Percentiles rank a stretch among this genome's conserved stretches.
Evolutionary conservation across 805 yeast species (phyloP).

Genomic region (Lachancea mirantina): DNA sequence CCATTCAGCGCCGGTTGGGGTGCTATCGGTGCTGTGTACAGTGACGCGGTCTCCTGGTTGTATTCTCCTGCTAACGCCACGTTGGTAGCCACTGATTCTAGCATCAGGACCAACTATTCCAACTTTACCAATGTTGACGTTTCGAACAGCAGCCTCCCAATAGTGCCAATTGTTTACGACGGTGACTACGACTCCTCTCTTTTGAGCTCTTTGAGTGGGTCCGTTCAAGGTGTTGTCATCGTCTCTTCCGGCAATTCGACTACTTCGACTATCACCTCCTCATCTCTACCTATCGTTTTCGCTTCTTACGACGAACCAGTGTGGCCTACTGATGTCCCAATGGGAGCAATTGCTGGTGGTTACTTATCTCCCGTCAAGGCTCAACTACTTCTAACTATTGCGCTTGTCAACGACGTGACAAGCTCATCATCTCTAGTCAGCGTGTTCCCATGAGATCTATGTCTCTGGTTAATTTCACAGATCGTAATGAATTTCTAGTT

Average conservation of each 20-base stretch:
- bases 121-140: slow-evolving; percentile 20
- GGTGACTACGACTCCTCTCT: slow-evolving; percentile 17
- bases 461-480: no score
- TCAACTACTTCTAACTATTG: slow-evolving; percentile 26
- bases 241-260: slow-evolving; percentile 20
- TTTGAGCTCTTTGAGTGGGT: slow-evolving; percentile 13
- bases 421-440: slow-evolving; percentile 6
- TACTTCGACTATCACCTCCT: slow-evolving; percentile 11
- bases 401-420: slow-evolving; percentile 22
- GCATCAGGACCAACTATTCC: slow-evolving; percentile 17
- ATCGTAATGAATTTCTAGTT: no score
- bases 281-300: slow-evolving; percentile 23
- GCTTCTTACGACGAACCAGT: slow-evolving; percentile 19
- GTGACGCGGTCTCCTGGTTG: slow-evolving; percentile 19
- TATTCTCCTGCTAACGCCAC: slow-evolving; percentile 20
- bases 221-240: slow-evolving; percentile 23
- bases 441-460: no score
- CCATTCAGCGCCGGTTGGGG: slow-evolving; percentile 16
- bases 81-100: slow-evolving; percentile 14
- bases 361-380: slow-evolving; percentile 28
- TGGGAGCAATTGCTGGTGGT: slow-evolving; percentile 26
- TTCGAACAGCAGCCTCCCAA: slow-evolving; percentile 14
- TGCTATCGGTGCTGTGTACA: slow-evolving; percentile 21
- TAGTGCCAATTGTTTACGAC: slow-evolving; percentile 25
- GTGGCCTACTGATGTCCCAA: slow-evolving; percentile 16